These are phyloP conservation scores for Lactarius hengduanensis DNA, from an alignment of 768 basidiomycete species.

Conservation along the genomic window DNA sequence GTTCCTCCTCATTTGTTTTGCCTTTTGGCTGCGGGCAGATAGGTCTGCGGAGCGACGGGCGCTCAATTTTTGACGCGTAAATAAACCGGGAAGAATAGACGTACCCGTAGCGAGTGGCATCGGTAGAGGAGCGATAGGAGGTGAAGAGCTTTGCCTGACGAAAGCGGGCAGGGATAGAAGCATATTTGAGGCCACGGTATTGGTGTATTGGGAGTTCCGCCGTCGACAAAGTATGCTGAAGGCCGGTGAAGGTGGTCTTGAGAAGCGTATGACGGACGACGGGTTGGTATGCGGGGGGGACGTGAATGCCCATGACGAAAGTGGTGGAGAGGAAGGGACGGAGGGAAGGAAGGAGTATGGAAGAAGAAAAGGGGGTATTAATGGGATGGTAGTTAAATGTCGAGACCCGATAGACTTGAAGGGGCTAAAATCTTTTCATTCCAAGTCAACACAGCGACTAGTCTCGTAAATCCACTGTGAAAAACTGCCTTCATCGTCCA, in stretches of 20 bases:
- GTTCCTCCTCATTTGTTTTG: conserved; percentile 53
- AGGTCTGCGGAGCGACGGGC: conserved; percentile 44
- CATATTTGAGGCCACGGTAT: conserved; percentile 78
- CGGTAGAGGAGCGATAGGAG: conserved; percentile 54
- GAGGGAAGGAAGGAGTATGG: neutral
- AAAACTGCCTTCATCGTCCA: conserved; percentile 2
- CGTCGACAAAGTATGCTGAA: conserved; percentile 60
- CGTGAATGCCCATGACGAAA: conserved; percentile 20
- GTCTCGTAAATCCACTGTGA: conserved; percentile 1
- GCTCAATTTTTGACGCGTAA: conserved; percentile 6
- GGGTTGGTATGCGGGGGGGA: conserved; percentile 30
- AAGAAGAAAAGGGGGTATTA: neutral
- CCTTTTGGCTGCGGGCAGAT: conserved; percentile 67
- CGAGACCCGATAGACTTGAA: neutral
- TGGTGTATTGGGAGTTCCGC: conserved; percentile 59
- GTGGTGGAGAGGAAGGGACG: neutral
- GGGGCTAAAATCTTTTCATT: neutral
- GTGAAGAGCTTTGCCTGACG: conserved; percentile 65
- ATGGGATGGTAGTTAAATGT: neutral
- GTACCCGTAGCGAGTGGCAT: conserved; percentile 68
- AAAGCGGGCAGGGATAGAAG: conserved; percentile 68
- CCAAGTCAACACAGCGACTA: neutral
- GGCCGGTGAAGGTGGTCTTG: conserved; percentile 62
- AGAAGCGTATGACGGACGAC: conserved; percentile 54
- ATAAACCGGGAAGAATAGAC: conserved; percentile 28